These are phyloP conservation scores for Monilinia aucupariae DNA, from an alignment of 2,329 filamentous ascomycete genomes.

Conservation along the genomic window DNA sequence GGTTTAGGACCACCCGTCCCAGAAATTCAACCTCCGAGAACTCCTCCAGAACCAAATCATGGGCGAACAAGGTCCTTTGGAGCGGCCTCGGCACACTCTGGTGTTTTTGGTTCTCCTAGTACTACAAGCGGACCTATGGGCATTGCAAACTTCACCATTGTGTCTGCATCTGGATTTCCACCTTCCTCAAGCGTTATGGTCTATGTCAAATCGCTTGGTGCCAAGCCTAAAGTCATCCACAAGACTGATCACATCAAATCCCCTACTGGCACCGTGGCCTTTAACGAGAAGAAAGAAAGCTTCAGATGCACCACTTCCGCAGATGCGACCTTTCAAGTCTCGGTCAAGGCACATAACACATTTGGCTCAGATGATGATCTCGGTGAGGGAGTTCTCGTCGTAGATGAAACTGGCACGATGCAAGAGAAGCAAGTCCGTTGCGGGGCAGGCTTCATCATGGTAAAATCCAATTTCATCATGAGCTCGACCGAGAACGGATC, in stretches of 20 bases:
- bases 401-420: conserved; percentile 70
- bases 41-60: conserved; percentile 30
- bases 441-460: conserved; percentile 63
- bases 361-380: conserved; percentile 80
- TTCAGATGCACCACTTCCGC: conserved; percentile 74
- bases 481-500: conserved; percentile 39
- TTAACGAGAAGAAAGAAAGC: conserved; percentile 59
- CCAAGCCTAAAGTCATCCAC: conserved; percentile 73
- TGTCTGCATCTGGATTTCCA: conserved; percentile 75
- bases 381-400: conserved; percentile 81
- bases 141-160: conserved; percentile 71
- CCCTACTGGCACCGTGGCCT: conserved; percentile 57
- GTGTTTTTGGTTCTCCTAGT: conserved; percentile 44
- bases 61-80: conserved; percentile 53
- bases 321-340: conserved; percentile 79
- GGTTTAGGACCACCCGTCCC: conserved; percentile 12
- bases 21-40: conserved; percentile 22
- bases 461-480: conserved; percentile 67
- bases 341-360: conserved; percentile 77
- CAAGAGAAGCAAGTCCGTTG: conserved; percentile 69
- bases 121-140: conserved; percentile 55
- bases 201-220: conserved; percentile 58
- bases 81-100: conserved; percentile 62
- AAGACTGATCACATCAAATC: conserved; percentile 91
- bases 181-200: conserved; percentile 74